Evolutionary conservation across 305 asterid species (phyloP).

Genomic region (Solanum aculeatissimum): DNA sequence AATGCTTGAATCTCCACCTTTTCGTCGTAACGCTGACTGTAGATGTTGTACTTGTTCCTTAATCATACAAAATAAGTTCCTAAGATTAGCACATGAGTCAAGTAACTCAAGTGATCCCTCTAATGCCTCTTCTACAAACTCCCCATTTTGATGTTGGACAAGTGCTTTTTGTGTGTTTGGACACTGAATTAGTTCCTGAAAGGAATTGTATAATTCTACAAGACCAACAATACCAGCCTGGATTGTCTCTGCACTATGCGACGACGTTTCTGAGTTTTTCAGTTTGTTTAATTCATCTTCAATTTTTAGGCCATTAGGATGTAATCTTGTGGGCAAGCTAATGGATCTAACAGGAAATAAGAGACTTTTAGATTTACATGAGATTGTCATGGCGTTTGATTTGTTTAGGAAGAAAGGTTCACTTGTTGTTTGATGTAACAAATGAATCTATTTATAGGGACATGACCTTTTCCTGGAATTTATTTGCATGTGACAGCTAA

Average conservation of each 20-base stretch:
- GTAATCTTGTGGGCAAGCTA: slow-evolving; percentile 63
- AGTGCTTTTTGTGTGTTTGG: slow-evolving; percentile 20
- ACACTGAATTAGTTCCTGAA: slow-evolving; percentile 22
- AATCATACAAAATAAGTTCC: slow-evolving; percentile 23
- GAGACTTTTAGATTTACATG: neutral
- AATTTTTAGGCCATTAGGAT: slow-evolving; percentile 25
- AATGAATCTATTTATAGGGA: slow-evolving; percentile 23
- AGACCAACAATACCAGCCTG: slow-evolving; percentile 26
- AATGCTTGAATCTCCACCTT: slow-evolving; percentile 23
- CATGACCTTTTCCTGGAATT: neutral
- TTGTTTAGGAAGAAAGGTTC: neutral
- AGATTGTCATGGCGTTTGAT: slow-evolving; percentile 20
- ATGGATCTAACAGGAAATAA: slow-evolving; percentile 51
- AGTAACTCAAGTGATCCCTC: slow-evolving; percentile 30
- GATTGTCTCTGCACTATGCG: slow-evolving; percentile 16
- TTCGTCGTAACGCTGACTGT: slow-evolving; percentile 46
- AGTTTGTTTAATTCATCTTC: slow-evolving; percentile 38
- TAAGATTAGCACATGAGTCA: slow-evolving; percentile 40
- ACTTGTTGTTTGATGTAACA: neutral
- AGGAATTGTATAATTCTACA: slow-evolving; percentile 33
- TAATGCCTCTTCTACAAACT: slow-evolving; percentile 14
- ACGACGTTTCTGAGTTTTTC: slow-evolving; percentile 16
- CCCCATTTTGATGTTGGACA: slow-evolving; percentile 2
- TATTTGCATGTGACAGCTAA: slow-evolving; percentile 34
- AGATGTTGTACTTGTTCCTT: slow-evolving; percentile 31